phyloP scores from a whole-genome alignment of 2,329 filamentous ascomycete species.

The Pseudopyrenochaeta lycopersici region DNA sequence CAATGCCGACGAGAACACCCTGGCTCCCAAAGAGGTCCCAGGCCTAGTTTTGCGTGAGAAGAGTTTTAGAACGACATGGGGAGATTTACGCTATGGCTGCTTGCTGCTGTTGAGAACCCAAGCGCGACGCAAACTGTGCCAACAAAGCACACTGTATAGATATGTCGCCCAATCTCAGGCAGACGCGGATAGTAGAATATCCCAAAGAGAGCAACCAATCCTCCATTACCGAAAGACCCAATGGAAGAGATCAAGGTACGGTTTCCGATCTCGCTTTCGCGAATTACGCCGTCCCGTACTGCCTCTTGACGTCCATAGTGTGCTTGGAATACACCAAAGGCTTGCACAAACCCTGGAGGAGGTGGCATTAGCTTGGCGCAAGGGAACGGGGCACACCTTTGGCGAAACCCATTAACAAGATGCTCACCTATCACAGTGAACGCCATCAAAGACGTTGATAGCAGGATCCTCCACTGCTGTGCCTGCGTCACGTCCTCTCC shows the following conservation, averaged over 20 bases:
- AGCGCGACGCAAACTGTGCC: constrained; percentile 19
- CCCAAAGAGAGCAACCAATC: constrained; percentile 25
- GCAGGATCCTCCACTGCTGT: constrained; percentile 24
- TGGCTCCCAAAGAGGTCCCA: constrained; percentile 57
- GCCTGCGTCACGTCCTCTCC: constrained; percentile 19
- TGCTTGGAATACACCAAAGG: constrained; percentile 31
- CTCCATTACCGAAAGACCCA: constrained; percentile 28
- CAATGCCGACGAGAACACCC: constrained; percentile 55
- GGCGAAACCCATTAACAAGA: no score
- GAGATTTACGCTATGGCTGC: constrained; percentile 20
- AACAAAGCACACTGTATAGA: constrained; percentile 20
- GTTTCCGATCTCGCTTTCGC: constrained; percentile 8
- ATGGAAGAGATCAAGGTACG: constrained; percentile 26
- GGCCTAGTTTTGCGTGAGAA: constrained; percentile 16
- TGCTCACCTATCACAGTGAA: constrained; percentile 26
- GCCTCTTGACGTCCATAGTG: constrained; percentile 28
- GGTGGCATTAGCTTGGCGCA: constrained; percentile 5
- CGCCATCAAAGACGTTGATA: constrained; percentile 19
- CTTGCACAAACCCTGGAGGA: constrained; percentile 20
- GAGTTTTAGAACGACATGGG: not conserved
- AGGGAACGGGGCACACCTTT: no score
- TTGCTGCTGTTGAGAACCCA: constrained; percentile 22
- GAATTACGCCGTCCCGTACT: constrained; percentile 21
- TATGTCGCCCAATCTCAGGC: constrained; percentile 22
- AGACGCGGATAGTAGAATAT: constrained; percentile 27